A percentile compares a stretch with the other conserved stretches of the same genome.
These are phyloP conservation scores for Hordeum pubiflorum DNA, from an alignment of 202 grass and related monocot species.

Conservation along the genomic window DNA sequence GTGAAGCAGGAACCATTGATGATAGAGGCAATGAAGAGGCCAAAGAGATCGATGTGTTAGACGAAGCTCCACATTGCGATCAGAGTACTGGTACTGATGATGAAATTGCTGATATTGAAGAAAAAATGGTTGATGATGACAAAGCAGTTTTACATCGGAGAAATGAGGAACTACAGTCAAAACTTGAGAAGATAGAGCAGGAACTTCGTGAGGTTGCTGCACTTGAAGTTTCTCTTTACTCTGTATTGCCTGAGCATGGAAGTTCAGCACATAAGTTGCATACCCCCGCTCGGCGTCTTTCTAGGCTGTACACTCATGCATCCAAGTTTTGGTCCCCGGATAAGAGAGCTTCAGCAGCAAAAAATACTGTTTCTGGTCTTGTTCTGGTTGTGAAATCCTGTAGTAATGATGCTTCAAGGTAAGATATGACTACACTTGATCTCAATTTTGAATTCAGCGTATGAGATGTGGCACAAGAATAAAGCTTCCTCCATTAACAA, in stretches of 20 bases:
- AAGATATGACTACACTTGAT: conserved; percentile 21
- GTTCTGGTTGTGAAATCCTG: conserved; percentile 72
- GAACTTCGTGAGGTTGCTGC: conserved; percentile 86
- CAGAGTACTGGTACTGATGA: conserved; percentile 91
- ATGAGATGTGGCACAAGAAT: conserved; percentile 8
- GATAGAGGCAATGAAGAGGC: conserved; percentile 72
- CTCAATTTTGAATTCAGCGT: conserved; percentile 7
- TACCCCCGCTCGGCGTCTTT: conserved; percentile 80
- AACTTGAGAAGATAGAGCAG: conserved; percentile 73
- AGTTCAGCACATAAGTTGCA: conserved; percentile 86
- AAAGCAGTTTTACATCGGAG: conserved; percentile 43
- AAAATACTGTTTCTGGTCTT: conserved; percentile 66
- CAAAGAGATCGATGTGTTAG: conserved; percentile 91
- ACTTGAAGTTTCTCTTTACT: conserved; percentile 78
- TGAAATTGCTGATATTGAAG: conserved; percentile 77
- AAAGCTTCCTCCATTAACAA: conserved; percentile 31
- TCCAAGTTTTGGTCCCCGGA: conserved; percentile 57
- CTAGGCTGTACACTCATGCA: conserved; percentile 70
- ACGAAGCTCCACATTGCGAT: conserved; percentile 85
- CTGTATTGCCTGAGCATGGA: conserved; percentile 66
- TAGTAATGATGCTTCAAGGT: conserved; percentile 94
- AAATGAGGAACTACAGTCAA: conserved; percentile 58
- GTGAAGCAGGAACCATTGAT: conserved; percentile 45
- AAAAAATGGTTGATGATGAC: conserved; percentile 46
- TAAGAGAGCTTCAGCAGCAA: conserved; percentile 62